Evolutionary conservation across 2,329 filamentous ascomycete genomes (phyloP).

Genomic region (Exophiala oligosperma): DNA sequence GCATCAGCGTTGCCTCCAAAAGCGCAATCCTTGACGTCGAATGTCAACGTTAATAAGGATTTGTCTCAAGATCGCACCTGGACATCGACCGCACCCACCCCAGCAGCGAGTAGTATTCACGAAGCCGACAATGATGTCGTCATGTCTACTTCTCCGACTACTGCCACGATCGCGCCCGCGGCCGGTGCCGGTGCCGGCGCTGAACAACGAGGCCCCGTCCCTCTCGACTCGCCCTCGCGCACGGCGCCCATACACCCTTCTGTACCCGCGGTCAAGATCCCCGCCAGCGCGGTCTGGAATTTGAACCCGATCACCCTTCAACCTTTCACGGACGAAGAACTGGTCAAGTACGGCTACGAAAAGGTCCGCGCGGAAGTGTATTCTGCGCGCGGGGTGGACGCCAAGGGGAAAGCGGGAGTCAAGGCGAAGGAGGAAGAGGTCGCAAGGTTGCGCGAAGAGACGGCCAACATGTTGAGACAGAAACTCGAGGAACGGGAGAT

Average conservation of each 20-base stretch:
- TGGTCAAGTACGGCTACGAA: slow-evolving; percentile 23
- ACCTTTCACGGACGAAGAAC: slow-evolving; percentile 26
- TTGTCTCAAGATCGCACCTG: background rate
- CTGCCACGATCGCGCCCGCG: background rate
- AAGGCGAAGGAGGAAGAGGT: slow-evolving; percentile 15
- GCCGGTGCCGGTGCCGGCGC: background rate
- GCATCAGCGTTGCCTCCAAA: background rate
- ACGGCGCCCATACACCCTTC: slow-evolving; percentile 25
- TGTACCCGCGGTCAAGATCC: slow-evolving; percentile 19
- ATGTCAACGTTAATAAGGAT: background rate
- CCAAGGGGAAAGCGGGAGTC: background rate
- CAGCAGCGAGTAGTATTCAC: background rate
- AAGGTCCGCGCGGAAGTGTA: slow-evolving; percentile 20
- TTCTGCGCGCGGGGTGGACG: slow-evolving; percentile 1
- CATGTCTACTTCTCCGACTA: slow-evolving; percentile 8
- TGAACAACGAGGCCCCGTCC: slow-evolving; percentile 5
- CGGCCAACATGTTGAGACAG: slow-evolving; percentile 21
- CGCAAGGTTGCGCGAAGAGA: slow-evolving; percentile 18
- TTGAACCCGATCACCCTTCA: slow-evolving; percentile 25
- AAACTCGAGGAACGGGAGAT: slow-evolving; percentile 25
- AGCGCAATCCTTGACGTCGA: slow-evolving; percentile 1
- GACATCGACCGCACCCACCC: background rate
- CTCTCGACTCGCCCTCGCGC: slow-evolving; percentile 24
- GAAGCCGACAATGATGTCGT: slow-evolving; percentile 1
- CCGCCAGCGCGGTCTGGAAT: slow-evolving; percentile 8